Evolutionary conservation across 345 rosid genomes (phyloP).

Genomic region (Acer yangbiense): DNA sequence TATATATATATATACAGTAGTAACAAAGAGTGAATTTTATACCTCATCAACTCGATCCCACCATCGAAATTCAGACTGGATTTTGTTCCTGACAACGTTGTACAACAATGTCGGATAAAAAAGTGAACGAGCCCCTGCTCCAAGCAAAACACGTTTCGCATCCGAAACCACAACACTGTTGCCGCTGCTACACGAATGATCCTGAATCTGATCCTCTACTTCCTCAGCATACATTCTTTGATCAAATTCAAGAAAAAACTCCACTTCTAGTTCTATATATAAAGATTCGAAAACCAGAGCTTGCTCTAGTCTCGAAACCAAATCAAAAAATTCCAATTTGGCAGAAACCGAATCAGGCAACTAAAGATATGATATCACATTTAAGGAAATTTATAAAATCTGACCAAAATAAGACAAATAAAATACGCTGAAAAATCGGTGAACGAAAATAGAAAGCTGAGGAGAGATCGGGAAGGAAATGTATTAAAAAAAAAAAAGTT

Average conservation of each 20-base stretch:
- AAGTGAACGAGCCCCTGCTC: conserved; percentile 67
- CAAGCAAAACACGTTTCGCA: conserved; percentile 60
- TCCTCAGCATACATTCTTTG: conserved; percentile 31
- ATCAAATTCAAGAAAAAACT: neutral
- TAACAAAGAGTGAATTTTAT: neutral
- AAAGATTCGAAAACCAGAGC: too few relatives aligned
- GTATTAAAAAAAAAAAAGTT: too few relatives aligned
- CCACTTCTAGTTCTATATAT: neutral
- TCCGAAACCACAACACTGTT: conserved; percentile 31
- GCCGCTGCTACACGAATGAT: conserved; percentile 14
- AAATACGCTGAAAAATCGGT: neutral
- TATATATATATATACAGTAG: too few relatives aligned
- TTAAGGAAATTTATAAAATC: neutral
- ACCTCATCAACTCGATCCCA: conserved; percentile 76
- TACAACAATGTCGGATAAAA: conserved; percentile 68
- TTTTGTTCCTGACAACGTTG: conserved; percentile 62
- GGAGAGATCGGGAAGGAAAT: neutral
- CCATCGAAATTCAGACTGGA: conserved; percentile 70
- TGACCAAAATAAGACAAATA: neutral
- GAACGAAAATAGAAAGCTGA: neutral
- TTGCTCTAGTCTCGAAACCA: too few relatives aligned
- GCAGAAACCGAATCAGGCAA: neutral
- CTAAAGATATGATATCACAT: neutral
- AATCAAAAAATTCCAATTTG: neutral
- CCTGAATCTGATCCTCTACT: conserved; percentile 21